Conservation (phyloP, 257 asterid genomes). For the Lithospermum erythrorhizon region DNA sequence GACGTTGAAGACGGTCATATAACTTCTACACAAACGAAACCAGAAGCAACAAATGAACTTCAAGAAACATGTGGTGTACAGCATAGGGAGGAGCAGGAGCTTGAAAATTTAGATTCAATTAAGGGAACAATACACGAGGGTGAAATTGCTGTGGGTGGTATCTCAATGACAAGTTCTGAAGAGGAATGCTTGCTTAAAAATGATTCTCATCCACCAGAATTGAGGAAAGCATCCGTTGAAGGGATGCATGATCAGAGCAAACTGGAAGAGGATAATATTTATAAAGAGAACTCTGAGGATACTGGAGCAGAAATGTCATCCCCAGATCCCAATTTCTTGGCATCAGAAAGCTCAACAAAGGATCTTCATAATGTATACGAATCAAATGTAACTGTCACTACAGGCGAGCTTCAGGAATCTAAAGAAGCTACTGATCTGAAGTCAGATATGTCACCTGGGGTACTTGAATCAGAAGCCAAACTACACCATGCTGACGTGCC, state of each 20-base stretch:
- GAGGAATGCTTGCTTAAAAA: slow-evolving; percentile 2
- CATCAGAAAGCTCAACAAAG: slow-evolving; percentile 1
- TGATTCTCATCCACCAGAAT: slow-evolving; percentile 1
- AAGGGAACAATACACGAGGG: slow-evolving; percentile 15
- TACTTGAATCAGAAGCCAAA: slow-evolving; percentile 19
- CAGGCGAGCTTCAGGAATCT: neutral
- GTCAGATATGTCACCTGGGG: slow-evolving; percentile 5
- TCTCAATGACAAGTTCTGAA: slow-evolving; percentile 5
- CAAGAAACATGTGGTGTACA: neutral
- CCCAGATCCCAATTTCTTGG: slow-evolving; percentile 3
- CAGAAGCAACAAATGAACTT: neutral
- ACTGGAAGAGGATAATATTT: neutral
- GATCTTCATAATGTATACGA: slow-evolving; percentile 2
- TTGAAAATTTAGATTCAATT: slow-evolving; percentile 4
- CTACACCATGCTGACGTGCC: slow-evolving; percentile 14
- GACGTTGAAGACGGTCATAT: neutral
- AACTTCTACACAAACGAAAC: neutral
- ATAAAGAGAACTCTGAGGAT: slow-evolving; percentile 2
- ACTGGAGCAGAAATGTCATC: slow-evolving; percentile 5
- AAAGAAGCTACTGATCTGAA: slow-evolving; percentile 1
- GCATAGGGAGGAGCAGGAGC: neutral
- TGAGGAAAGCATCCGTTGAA: neutral
- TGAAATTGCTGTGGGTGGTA: slow-evolving; percentile 7
- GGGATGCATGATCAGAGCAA: neutral
- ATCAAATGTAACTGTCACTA: neutral